A percentile compares a stretch with the other conserved stretches of the same genome.
These are phyloP conservation scores for Eucalyptus marginata DNA, from an alignment of 345 rosid species.

Conservation along the genomic window DNA sequence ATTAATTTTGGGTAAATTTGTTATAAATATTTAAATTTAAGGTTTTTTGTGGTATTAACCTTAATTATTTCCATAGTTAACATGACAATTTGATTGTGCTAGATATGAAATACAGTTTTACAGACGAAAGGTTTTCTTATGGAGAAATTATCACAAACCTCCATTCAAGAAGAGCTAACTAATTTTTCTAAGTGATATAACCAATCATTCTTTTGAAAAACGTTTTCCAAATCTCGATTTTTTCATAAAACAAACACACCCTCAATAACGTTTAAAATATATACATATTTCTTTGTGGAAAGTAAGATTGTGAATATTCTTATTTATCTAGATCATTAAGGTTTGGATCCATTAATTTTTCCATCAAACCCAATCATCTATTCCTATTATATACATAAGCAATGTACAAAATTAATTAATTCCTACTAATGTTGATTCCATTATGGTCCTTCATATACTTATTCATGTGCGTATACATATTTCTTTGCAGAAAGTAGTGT, in stretches of 20 bases:
- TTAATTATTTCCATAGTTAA: neutral
- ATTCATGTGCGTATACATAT: neutral
- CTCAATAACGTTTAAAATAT: neutral
- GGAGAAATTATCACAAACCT: neutral
- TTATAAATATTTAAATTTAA: too few relatives aligned
- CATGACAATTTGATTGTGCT: neutral
- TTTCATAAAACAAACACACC: neutral
- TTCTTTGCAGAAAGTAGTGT: neutral
- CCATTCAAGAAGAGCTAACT: rapidly evolving
- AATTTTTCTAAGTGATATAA: neutral
- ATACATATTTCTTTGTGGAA: neutral
- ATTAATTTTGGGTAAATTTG: too few relatives aligned
- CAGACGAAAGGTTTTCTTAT: too few relatives aligned
- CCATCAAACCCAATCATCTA: neutral
- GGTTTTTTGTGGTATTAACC: neutral
- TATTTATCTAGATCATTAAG: neutral
- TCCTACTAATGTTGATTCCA: neutral
- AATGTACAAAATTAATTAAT: neutral
- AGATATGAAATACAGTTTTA: neutral
- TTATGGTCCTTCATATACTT: neutral
- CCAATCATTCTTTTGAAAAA: neutral
- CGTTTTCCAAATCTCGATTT: neutral
- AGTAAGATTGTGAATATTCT: neutral
- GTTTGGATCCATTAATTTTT: neutral
- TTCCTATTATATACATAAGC: neutral